phyloP scores from a whole-genome alignment of 2,329 filamentous ascomycete species.

The Aspergillus ochraceoroseus region DNA sequence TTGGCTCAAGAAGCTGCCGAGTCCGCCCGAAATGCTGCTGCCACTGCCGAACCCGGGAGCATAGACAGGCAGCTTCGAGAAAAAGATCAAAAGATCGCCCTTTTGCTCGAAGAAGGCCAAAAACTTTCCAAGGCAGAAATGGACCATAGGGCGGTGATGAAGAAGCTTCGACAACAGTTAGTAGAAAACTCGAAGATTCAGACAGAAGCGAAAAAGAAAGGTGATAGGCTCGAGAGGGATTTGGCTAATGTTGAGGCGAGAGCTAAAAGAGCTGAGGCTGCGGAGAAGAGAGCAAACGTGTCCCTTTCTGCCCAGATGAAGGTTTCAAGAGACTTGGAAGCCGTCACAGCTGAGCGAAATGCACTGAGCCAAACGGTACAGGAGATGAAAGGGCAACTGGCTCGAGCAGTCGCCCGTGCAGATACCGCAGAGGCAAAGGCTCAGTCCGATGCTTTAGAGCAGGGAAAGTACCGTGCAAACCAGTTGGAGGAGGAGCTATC shows the following conservation, averaged over 20 bases:
- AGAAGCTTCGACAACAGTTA: conserved; percentile 61
- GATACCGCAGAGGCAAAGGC: conserved; percentile 63
- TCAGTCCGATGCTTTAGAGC: conserved; percentile 62
- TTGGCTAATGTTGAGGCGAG: conserved; percentile 49
- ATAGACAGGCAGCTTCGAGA: conserved; percentile 75
- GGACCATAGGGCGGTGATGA: conserved; percentile 75
- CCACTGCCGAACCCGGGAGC: conserved; percentile 60
- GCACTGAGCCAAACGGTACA: conserved; percentile 61
- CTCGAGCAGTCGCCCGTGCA: conserved; percentile 61
- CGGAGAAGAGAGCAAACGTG: conserved; percentile 54
- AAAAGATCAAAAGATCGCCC: conserved; percentile 83
- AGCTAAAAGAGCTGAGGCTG: conserved; percentile 56
- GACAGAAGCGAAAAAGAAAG: conserved; percentile 50
- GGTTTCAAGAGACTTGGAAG: conserved; percentile 55
- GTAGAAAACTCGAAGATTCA: conserved; percentile 51
- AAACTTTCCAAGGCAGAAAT: conserved; percentile 81
- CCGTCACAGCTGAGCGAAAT: conserved; percentile 58
- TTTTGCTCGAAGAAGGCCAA: conserved; percentile 88
- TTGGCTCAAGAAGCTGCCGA: conserved; percentile 75
- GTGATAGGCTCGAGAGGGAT: conserved; percentile 57
- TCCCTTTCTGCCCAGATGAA: conserved; percentile 50
- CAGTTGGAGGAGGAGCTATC: conserved; percentile 62
- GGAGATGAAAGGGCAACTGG: conserved; percentile 65
- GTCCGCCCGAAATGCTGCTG: conserved; percentile 63
- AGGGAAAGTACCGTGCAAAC: conserved; percentile 54